Evolutionary conservation across 2,329 filamentous ascomycete species (phyloP), one percentile per base, ranked within the genome.

Genomic region (Fusarium caatingaense): DNA sequence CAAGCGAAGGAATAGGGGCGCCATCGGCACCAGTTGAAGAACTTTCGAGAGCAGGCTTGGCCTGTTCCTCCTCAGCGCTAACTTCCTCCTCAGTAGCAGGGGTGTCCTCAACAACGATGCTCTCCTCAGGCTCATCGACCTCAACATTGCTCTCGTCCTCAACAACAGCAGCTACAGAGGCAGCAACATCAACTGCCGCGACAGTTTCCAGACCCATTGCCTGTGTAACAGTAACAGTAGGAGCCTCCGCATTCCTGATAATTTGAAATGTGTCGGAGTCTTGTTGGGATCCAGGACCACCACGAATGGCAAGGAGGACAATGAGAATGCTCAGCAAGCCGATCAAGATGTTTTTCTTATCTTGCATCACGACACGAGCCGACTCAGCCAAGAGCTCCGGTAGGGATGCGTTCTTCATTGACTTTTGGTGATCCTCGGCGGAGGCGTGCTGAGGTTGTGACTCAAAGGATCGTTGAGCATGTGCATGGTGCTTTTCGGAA

Each of bases 331-430:
- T 84, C 53, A 91, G 78, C 1, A 87, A 72, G 8, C 82, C 80
- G 27, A 91, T 90, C n/a, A 83, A 78, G 12, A 90, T 75, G 59
- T 90, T 91, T 79, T 86, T 89, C 60, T 83, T 83, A 70, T 91
- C 88, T 48, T 84, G 83, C 71, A 90, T 73, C 20, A 87, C 76
- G 10, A 90, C 84, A 32, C 83, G 82, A 53, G 81, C 79, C 0
- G 87, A 86, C 67, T 88, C 85, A 11, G 87, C 71, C 0, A 90
- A 73, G 11, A 90, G 79, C 64, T 88, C 84, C 1, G 83, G 79
- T 13, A 91, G 80, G 3, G 85, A 86, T 0, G 86, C 85, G 12
- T 78, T 78, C 63, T 84, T 80, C 55, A 80, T 78, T 27, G 74
- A 56, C 50, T 71, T 53, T 27, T 69, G 76, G 4, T 70, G 77